Evolutionary conservation across 2,329 filamentous ascomycete genomes (phyloP).

Genomic region (Aureobasidium sp.): DNA sequence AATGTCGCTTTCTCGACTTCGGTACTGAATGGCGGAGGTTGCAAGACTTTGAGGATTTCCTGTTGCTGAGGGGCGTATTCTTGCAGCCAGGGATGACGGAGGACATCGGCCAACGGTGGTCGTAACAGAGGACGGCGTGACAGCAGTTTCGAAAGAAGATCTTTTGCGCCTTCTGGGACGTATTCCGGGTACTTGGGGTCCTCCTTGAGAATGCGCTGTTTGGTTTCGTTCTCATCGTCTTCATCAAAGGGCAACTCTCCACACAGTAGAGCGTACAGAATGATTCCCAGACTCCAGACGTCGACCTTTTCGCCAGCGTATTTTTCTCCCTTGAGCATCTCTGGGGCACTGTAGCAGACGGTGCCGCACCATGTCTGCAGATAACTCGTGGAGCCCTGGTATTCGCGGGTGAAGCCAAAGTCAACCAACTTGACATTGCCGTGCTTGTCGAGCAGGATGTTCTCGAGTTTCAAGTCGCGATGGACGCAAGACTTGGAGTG

Average conservation of each 20-base stretch:
- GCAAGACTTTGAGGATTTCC: slow-evolving; percentile 75
- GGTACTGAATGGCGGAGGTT: slow-evolving; percentile 76
- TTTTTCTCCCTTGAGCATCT: slow-evolving; percentile 98
- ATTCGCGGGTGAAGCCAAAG: slow-evolving; percentile 96
- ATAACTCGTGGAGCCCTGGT: slow-evolving; percentile 90
- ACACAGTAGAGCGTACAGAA: slow-evolving; percentile 73
- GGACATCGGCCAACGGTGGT: slow-evolving; percentile 74
- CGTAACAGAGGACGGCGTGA: slow-evolving; percentile 84
- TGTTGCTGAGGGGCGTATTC: slow-evolving; percentile 85
- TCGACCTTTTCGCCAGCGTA: slow-evolving; percentile 98
- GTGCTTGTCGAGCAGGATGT: slow-evolving; percentile 90
- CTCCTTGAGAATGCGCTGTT: slow-evolving; percentile 73
- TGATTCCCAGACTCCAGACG: slow-evolving; percentile 85
- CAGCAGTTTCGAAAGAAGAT: slow-evolving; percentile 70
- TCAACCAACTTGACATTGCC: slow-evolving; percentile 97
- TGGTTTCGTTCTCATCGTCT: slow-evolving; percentile 85
- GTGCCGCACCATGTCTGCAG: slow-evolving; percentile 97
- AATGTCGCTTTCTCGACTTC: slow-evolving; percentile 83
- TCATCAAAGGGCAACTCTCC: slow-evolving; percentile 93
- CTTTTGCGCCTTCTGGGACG: slow-evolving; percentile 68
- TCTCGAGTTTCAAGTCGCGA: slow-evolving; percentile 92
- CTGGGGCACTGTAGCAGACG: slow-evolving; percentile 93
- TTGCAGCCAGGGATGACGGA: slow-evolving; percentile 78
- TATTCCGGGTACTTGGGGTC: slow-evolving; percentile 81
- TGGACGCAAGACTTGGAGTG: slow-evolving; percentile 94